These are phyloP conservation scores for Aspergillus aculeatus DNA, from an alignment of 2,329 filamentous ascomycete genomes.

Conservation along the genomic window DNA sequence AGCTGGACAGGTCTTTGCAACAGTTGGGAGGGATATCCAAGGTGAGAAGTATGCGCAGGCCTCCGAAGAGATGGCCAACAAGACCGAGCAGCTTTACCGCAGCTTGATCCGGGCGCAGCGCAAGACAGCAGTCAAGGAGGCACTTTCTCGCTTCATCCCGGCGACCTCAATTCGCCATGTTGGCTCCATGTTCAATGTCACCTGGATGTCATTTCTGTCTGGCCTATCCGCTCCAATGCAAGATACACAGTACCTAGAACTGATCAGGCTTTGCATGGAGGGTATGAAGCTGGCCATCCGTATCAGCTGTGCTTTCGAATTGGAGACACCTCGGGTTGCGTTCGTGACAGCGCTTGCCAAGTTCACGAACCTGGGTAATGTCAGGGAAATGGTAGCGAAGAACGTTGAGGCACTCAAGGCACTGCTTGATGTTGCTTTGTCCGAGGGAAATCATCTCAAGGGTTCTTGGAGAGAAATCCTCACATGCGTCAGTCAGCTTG, in stretches of 20 bases:
- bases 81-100: slow-evolving; percentile 84
- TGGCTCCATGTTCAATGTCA: slow-evolving; percentile 97
- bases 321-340: slow-evolving; percentile 89
- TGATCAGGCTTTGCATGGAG: slow-evolving; percentile 89
- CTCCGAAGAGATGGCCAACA: slow-evolving; percentile 86
- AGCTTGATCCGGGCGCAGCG: slow-evolving; percentile 87
- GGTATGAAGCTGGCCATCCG: slow-evolving; percentile 92
- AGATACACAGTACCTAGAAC: slow-evolving; percentile 87
- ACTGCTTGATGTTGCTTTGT: slow-evolving; percentile 85
- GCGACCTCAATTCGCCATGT: slow-evolving; percentile 93
- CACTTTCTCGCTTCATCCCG: slow-evolving; percentile 74
- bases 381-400: slow-evolving; percentile 92
- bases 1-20: slow-evolving; percentile 85
- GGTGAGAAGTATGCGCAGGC: slow-evolving; percentile 92
- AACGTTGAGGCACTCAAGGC: slow-evolving; percentile 93
- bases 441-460: slow-evolving; percentile 84
- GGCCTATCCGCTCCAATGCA: slow-evolving; percentile 91
- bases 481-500: slow-evolving; percentile 92
- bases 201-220: slow-evolving; percentile 99
- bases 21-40: slow-evolving; percentile 86
- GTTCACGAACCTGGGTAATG: slow-evolving; percentile 92
- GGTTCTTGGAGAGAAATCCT: slow-evolving; percentile 94
- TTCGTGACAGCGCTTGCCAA: slow-evolving; percentile 92
- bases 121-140: slow-evolving; percentile 69
- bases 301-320: slow-evolving; percentile 88